Conservation (phyloP, 345 rosid genomes). For the Corchorus capsularis region DNA sequence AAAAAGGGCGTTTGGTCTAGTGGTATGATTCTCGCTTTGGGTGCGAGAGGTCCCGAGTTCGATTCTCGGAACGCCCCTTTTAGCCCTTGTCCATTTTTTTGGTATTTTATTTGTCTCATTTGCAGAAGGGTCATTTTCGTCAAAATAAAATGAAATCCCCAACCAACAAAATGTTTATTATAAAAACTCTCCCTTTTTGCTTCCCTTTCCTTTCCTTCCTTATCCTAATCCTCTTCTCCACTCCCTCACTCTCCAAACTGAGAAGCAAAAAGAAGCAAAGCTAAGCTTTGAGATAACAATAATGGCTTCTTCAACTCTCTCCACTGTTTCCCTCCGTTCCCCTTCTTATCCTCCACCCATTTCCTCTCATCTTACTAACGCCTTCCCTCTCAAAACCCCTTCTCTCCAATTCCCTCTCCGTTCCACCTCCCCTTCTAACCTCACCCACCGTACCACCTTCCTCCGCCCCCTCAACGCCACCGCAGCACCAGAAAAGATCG, state of each 20-base stretch:
- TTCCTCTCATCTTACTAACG: constrained; percentile 23
- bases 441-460: constrained; percentile 40
- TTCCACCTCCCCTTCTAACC: constrained; percentile 22
- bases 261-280: constrained; percentile 11
- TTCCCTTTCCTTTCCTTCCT: constrained; percentile 15
- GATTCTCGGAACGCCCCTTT: constrained; percentile 71
- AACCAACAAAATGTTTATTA: background rate
- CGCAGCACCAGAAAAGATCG: constrained; percentile 72
- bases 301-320: constrained; percentile 36
- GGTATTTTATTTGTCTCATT: too few relatives aligned
- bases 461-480: constrained; percentile 68
- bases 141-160: background rate
- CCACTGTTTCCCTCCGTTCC: constrained; percentile 40
- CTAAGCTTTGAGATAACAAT: too few relatives aligned
- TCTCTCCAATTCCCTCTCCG: constrained; percentile 47
- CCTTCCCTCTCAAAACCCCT: constrained; percentile 27
- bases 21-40: constrained; percentile 94
- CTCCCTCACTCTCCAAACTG: constrained; percentile 7
- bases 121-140: constrained; percentile 22
- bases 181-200: background rate
- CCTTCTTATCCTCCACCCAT: constrained; percentile 31
- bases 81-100: too few relatives aligned
- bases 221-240: constrained; percentile 16
- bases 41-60: constrained; percentile 83
- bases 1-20: constrained; percentile 72